Evolutionary conservation across 108 stramenopile genomes (phyloP), one percentile per base, ranked within the genome.

Genomic region (Schizochytrium sp.): DNA sequence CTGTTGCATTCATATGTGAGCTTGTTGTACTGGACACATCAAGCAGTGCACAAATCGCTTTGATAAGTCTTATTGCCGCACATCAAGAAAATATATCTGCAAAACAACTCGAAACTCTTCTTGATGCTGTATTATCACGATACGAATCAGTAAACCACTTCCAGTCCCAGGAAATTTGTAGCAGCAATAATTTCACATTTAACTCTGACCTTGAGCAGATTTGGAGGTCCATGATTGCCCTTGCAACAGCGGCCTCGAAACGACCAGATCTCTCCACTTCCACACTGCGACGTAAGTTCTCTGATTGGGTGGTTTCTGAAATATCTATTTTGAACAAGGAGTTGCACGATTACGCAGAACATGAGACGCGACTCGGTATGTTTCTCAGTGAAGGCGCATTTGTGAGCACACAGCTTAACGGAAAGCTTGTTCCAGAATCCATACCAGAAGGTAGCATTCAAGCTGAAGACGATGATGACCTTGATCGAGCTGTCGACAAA

Each of bases 401-500:
- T 15, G 12, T 69, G 42, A 69, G 64, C 64, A 28, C 64, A 44
- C 64, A 69, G 12, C 64, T 69, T 38, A 38, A 69, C 28, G 64
- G 64, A 0, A 69, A 69, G 64, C 64, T 28, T 44, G 64, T 69
- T 8, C 64, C 64, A 7, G 76, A 83, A 0, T 5, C 28, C 10
- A 0, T 83, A 2, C 53, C 47, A 38, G 76, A 83, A 2, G 47
- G 28, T 10, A 40, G 50, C 15, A 0, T 40, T 1, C 17, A 42
- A 42, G 8, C 4, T 0, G 10, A 50, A 5, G 13, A 50, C 76
- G 53, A 83, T 13, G 76, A 83, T 55, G 76, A 83, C 47, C 76
- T 83, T 5, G 76, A 83, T 3, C 8, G 55, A n/a, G 76, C 76
- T 5, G 76, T 83, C 2, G 76, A 83, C 47, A 83, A 83, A n/a